Base-by-base conservation (phyloP, 768 basidiomycete genomes). In the Steccherinum ochraceum region DNA sequence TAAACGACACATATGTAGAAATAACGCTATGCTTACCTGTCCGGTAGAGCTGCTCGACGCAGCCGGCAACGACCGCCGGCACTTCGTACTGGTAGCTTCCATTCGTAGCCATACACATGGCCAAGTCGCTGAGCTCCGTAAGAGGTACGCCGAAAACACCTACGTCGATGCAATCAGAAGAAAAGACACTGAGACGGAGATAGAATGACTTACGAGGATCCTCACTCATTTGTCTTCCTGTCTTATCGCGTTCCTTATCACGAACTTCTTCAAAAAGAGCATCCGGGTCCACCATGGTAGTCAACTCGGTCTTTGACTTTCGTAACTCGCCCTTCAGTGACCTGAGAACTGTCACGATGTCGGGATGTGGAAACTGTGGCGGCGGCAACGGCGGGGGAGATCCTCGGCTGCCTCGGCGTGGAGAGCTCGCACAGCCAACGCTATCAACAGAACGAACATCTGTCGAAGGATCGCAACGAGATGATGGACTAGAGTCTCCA, bases 11-110 rank as follows among this genome's bases (percentile, higher is more conserved):
- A n/a, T 1, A 25, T 26, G 27, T 44, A 44, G 49, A 40, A 0
- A 26, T 12, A 11, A 16, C 24, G 23, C n/a, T 11, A 44, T 1
- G 47, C 61, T 39, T 16, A 65, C 75, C 75, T 12, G 73, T 74
- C 19, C 73, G 69, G 49, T 74, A 74, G 26, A 78, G 57, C 56
- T 78, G 73, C 41, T 78, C 76, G 21, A 77, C 52, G 49, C 71
- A 74, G 0, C 70, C 64, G 2, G 70, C 65, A 30, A 70, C 70
- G 2, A 73, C 69, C 20, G 66, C 52, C 4, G 73, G 73, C 1
- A 75, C 54, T 50, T 69, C 50, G 41, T 75, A 68, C 40, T 65
- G 64, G 27, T 65, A 67, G 16, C 72, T 72, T 3, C 66, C 67
- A 7, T 35, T 7, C 7, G 30, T 35, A 35, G 30, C 16, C 7